Base-by-base conservation (phyloP, 2,329 filamentous ascomycete genomes). In the Gremmenia infestans region DNA sequence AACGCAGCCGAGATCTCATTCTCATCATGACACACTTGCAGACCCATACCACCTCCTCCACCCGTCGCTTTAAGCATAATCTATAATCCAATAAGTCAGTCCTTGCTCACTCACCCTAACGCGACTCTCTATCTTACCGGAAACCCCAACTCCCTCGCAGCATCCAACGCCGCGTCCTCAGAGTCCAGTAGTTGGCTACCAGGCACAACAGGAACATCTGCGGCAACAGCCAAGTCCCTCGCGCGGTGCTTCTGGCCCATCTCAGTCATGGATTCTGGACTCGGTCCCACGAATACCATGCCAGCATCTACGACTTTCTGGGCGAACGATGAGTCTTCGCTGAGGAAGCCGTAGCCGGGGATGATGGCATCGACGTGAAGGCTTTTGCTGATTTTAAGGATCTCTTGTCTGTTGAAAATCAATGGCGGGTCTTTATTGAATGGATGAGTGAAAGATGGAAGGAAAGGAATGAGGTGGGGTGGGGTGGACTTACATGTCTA, bases 171-270 rank as follows among this genome's bases (percentile, higher is more conserved):
- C 5, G 64, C 67, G 59, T 80, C 78, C 53, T 81, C 76, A 2
- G 86, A 86, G 64, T 88, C 81, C 9, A 74, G 69, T 59, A 82
- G 57, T 83, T 78, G 72, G 87, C 86, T 55, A 86, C 82, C 86
- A 2, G 86, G 86, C 53, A 88, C 85, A 55, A 86, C 87, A 12
- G 84, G 85, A 3, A 88, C 85, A 5, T 83, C 82, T 25, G 85
- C 48, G 14, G 55, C 84, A 83, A 87, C 87, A 62, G 88, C 88
- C 61, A 87, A 58, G 5, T 58, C 81, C 64, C 88, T 88, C 4
- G 68, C 68, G 45, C 62, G 56, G 2, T 83, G 86, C 55, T 82
- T 78, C 60, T 66, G 48, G 3, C 61, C 60, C 25, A 62, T 52
- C 23, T 43, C 58, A 3, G 45, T 22, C 45, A 67, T 66, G 5